A percentile compares a stretch with the other conserved stretches of the same genome.
Conservation (phyloP, 208 protist species). For the Crithidia sp. region DNA sequence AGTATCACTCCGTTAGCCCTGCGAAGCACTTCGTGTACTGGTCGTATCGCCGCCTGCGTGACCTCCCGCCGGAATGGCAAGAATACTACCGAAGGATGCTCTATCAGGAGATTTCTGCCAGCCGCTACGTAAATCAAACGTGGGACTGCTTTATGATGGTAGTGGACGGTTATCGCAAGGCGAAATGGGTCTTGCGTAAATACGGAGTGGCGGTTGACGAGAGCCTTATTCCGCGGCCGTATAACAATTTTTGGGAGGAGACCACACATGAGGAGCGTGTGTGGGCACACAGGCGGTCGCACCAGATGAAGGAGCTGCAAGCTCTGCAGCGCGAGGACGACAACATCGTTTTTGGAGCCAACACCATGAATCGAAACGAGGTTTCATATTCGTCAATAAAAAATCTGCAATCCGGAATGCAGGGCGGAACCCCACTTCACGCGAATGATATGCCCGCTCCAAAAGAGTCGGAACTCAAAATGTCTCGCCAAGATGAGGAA, state of each 20-base stretch:
- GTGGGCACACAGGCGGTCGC: constrained; percentile 85
- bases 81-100: constrained; percentile 90
- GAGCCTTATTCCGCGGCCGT: constrained; percentile 79
- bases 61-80: constrained; percentile 82
- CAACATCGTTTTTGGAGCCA: constrained; percentile 77
- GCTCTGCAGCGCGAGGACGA: constrained; percentile 85
- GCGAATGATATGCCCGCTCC: constrained; percentile 81
- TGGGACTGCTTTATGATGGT: constrained; percentile 94
- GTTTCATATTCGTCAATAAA: constrained; percentile 67
- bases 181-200: constrained; percentile 87
- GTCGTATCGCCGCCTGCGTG: constrained; percentile 75
- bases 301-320: constrained; percentile 90
- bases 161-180: constrained; percentile 87
- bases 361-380: constrained; percentile 72
- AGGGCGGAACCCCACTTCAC: constrained; percentile 84
- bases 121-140: constrained; percentile 83
- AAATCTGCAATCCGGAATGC: constrained; percentile 82
- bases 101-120: constrained; percentile 79
- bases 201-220: constrained; percentile 78
- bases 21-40: constrained; percentile 87
- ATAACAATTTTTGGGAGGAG: constrained; percentile 93
- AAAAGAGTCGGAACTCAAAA: constrained; percentile 70
- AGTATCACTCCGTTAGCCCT: constrained; percentile 65
- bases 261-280: constrained; percentile 90
- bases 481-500: constrained; percentile 79